A percentile compares a stretch with the other conserved stretches of the same genome.
phyloP scores from a whole-genome alignment of 352 stramenopile genomes.

The Globisporangium orthogonon region DNA sequence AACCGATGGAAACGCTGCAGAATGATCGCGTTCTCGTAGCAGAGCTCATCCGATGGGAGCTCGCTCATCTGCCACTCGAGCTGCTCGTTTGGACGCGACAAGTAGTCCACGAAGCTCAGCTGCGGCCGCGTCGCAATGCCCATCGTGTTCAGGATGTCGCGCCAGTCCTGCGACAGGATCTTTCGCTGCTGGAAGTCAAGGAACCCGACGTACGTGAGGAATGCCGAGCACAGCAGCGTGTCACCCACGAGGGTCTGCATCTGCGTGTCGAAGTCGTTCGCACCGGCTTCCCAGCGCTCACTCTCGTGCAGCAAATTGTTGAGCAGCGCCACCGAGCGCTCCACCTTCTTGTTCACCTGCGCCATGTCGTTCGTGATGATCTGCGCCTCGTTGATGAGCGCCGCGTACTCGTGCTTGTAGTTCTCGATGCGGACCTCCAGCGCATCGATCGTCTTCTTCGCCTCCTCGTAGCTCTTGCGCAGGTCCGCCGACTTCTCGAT shows the following conservation, averaged over 20 bases:
- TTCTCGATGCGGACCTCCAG: conserved; percentile 95
- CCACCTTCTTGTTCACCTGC: conserved; percentile 95
- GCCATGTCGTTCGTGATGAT: conserved; percentile 98
- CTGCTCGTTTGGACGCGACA: conserved; percentile 94
- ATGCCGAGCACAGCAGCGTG: conserved; percentile 93
- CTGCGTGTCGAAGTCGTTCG: conserved; percentile 95
- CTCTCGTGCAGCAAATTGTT: conserved; percentile 97
- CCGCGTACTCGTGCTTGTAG: conserved; percentile 99
- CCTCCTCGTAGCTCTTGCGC: conserved; percentile 88
- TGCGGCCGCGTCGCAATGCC: conserved; percentile 80
- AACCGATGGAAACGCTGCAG: conserved; percentile 96
- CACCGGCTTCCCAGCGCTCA: conserved; percentile 96
- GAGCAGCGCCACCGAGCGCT: conserved; percentile 96
- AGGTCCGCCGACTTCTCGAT: conserved; percentile 92
- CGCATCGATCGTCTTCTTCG: conserved; percentile 91
- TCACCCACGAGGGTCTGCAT: conserved; percentile 97
- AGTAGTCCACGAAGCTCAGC: conserved; percentile 93
- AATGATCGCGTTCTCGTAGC: conserved; percentile 99
- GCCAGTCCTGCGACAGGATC: conserved; percentile 93
- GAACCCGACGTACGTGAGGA: conserved; percentile 98
- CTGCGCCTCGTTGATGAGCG: conserved; percentile 97
- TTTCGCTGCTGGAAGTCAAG: conserved; percentile 97
- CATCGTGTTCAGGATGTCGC: conserved; percentile 91
- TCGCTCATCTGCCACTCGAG: conserved; percentile 94
- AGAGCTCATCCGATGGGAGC: conserved; percentile 95